Evolutionary conservation across 2,329 filamentous ascomycete genomes (phyloP), one percentile per base, ranked within the genome.

Genomic region (Fusarium acutatum): DNA sequence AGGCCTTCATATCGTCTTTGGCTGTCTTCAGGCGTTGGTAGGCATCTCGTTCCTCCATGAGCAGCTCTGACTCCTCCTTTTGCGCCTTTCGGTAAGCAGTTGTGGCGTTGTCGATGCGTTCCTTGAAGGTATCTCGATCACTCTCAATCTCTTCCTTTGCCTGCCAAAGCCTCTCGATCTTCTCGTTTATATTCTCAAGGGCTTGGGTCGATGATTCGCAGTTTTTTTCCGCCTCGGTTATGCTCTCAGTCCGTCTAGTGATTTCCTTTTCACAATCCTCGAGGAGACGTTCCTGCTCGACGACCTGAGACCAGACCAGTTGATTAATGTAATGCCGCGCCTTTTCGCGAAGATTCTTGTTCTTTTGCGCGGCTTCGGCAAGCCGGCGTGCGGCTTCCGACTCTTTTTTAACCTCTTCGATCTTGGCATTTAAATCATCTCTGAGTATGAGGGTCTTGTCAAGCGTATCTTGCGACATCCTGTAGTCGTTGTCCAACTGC

Each of bases 401-500:
- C 53, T 83, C 81, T 59, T 84, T 83, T 59, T 81, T 84, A 32
- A 82, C 78, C n/a, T 72, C 50, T 5, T 71, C 77, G 43, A 83
- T 79, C 61, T 80, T 82, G 50, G 78, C 77, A 3, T 78, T 69
- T 3, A 84, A 77, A 53, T 84, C 82, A 2, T 83, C 81, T 46
- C 81, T 79, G 30, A 83, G 74, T n/a, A 80, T 64, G 5, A 82
- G 64, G 6, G 82, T 94, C 38, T 89, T 89, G 72, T 97, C 93
- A 26, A 96, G 86, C 7, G 90, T 92, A 73, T 97, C 92, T 69
- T 93, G 91, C 20, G 98, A 90, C 64, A 97, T 86, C 66, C 91
- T 90, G 81, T 99, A 99, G 79, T 99, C 96, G 70, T 94, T 92
- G 80, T 97, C 94, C 15, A 99, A 87, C 76, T 96, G 92, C 80